A percentile compares a stretch with the other conserved stretches of the same genome.
Conservation (phyloP, 73 alveolate species). For the Symbiodinium pilosum region DNA sequence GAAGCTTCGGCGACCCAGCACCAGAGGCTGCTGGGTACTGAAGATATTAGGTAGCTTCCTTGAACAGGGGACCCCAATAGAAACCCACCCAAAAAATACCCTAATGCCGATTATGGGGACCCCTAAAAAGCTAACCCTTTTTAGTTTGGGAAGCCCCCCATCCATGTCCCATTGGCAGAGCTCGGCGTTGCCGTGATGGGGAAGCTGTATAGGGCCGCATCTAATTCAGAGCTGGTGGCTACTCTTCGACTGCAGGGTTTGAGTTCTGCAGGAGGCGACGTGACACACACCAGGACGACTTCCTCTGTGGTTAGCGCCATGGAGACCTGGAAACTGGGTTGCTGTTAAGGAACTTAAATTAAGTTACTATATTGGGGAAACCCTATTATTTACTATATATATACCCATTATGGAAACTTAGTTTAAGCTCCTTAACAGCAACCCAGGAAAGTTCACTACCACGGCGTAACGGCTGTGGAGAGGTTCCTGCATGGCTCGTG, state of each 20-base stretch:
- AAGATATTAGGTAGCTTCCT: no score
- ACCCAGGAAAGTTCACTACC: not conserved
- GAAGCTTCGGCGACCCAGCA: not conserved
- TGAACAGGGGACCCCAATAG: no score
- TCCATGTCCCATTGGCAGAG: not conserved
- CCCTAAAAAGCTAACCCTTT: not conserved
- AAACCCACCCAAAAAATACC: no score
- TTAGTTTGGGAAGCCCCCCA: not conserved
- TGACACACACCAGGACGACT: not conserved
- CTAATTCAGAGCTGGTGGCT: not conserved
- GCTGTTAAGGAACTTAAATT: no score
- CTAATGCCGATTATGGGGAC: not conserved
- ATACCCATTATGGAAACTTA: no score
- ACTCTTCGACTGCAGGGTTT: not conserved
- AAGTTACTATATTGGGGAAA: no score
- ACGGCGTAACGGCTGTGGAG: not conserved
- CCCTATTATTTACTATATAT: no score
- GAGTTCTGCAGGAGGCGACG: not conserved
- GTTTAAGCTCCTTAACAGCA: no score
- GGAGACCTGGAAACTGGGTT: not conserved
- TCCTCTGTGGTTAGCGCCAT: not conserved
- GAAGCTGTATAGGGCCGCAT: not conserved
- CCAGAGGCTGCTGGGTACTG: not conserved
- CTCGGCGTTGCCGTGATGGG: not conserved
- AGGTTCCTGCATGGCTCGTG: slow-evolving; percentile 11